Evolutionary conservation across 2,329 filamentous ascomycete genomes (phyloP), one percentile per base, ranked within the genome.

Genomic region (Fusarium sp.): DNA sequence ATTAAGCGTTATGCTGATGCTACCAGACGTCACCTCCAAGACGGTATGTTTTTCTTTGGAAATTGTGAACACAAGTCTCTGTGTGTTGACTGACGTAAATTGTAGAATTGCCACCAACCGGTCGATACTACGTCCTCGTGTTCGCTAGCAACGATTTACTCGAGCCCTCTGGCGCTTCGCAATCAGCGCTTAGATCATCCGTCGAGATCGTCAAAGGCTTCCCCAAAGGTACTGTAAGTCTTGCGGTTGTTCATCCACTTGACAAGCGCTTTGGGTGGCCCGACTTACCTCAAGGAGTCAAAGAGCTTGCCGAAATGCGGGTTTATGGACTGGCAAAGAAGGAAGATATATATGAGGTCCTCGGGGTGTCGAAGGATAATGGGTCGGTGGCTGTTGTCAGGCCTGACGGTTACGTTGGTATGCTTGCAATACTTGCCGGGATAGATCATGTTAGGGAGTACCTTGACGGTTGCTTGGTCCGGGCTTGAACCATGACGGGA

Each of bases 1-100:
- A 37, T 62, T 6, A 63, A 56, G n/a, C 49, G 60, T 1, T 63
- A 56, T 56, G 60, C 60, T 1, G 60, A 63, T 2, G 57, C 57
- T 3, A 63, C 57, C 2, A 28, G 32, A 11, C 49, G 57, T 0
- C 58, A 63, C 10, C 7, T 63, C 0, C 60, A 63, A 22, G 60
- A 63, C 0, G 60, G 60, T 63, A 56, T 6, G 57, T 49, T n/a
- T 30, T 1, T 30, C 1, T 7, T 0, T 0, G 0, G 3, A 7
- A 7, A 17, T 8, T 2, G 14, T 6, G 26, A 1, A 0, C 4
- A 9, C 15, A 6, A 14, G 7, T n/a, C n/a, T 8, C n/a, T 8
- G 17, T 2, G 2, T 8, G 9, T 2, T n/a, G 3, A 15, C 49
- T 62, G 11, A 62, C 30, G 11, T 14, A 8, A 2, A 0, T 20